Base-by-base conservation (phyloP, 345 rosid genomes). In the Eutrema yunnanense region DNA sequence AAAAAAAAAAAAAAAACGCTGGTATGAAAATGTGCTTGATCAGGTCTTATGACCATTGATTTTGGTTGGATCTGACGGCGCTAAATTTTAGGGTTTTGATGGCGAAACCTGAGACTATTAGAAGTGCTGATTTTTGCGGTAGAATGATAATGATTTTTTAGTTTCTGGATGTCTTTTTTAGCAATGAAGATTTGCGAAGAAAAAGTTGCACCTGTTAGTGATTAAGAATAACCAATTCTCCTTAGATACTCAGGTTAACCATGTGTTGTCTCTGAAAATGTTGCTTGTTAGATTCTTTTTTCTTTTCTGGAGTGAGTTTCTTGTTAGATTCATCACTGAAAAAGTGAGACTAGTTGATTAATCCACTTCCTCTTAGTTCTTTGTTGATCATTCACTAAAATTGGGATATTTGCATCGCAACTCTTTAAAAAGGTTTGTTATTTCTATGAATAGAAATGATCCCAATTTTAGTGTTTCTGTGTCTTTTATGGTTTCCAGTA, bases 31-130 rank as follows among this genome's bases (percentile, higher is more conserved):
- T 69, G 70, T 62, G 59, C 0, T 47, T 38, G 5, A 36, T 67
- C 62, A 62, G 70, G 69, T 62, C 19, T 75, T 6, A 46, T 9
- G 40, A 37, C 36, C 32, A 46, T 10, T 55, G n/a, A 55, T 69
- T 62, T 75, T 62, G 13, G 49, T 63, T 69, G 34, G 75, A 76
- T 63, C 79, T 76, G 46, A 41, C 66, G 54, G 33, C 57, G 42
- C 63, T 69, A 22, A 29, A 3, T 47, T 43, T 52, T 67, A 61
- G 74, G 73, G 69, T 75, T 68, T 60, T 27, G 56, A 53, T 68
- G 37, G 49, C 12, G 1, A 14, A 34, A 14, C 29, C 26, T 33
- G 26, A 55, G 36, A 55, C 12, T 56, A 34, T 12, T 19, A 22
- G 27, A 47, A 38, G 42, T 11, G 46, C 14, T 33, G 60, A n/a